Conservation (phyloP, 768 basidiomycete genomes). For the Leccinellum luteum region DNA sequence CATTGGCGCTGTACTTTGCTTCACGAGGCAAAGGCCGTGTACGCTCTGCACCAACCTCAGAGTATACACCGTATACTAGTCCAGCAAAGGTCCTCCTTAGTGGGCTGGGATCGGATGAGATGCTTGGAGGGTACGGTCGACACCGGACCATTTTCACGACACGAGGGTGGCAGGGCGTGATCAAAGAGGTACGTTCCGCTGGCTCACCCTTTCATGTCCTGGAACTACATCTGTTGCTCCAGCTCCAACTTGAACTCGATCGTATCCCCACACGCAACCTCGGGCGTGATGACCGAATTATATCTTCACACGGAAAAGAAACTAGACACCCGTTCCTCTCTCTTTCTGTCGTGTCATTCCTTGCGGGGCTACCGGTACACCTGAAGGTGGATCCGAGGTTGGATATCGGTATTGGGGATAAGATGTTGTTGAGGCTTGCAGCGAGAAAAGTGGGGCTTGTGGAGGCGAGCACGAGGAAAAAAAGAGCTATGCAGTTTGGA, state of each 20-base stretch:
- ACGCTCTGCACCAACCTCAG: conserved; percentile 35
- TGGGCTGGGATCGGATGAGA: conserved; percentile 93
- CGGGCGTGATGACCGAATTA: conserved; percentile 91
- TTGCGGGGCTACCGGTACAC: conserved; percentile 78
- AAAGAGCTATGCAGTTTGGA: conserved; percentile 97
- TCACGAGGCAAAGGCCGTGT: conserved; percentile 73
- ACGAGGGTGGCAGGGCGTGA: conserved; percentile 71
- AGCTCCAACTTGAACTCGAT: conserved; percentile 89
- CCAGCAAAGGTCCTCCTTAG: conserved; percentile 80
- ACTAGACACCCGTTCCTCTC: conserved; percentile 90
- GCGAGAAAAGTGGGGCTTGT: conserved; percentile 71
- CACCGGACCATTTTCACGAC: conserved; percentile 73
- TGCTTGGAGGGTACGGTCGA: conserved; percentile 90
- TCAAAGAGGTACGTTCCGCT: conserved; percentile 63
- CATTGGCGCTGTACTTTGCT: conserved; percentile 91
- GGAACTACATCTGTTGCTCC: conserved; percentile 1
- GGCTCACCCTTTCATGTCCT: background rate
- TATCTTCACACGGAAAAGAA: conserved; percentile 91
- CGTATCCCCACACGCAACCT: conserved; percentile 88
- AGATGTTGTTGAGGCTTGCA: conserved; percentile 75
- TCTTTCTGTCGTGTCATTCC: conserved; percentile 70
- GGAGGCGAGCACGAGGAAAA: conserved; percentile 74
- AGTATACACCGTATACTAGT: conserved; percentile 55
- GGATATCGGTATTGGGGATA: conserved; percentile 82
- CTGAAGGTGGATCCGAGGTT: conserved; percentile 77